Evolutionary conservation across 805 yeast species (phyloP), one percentile per base, ranked within the genome.

Genomic region (Vanderwaltozyma tropicalis): DNA sequence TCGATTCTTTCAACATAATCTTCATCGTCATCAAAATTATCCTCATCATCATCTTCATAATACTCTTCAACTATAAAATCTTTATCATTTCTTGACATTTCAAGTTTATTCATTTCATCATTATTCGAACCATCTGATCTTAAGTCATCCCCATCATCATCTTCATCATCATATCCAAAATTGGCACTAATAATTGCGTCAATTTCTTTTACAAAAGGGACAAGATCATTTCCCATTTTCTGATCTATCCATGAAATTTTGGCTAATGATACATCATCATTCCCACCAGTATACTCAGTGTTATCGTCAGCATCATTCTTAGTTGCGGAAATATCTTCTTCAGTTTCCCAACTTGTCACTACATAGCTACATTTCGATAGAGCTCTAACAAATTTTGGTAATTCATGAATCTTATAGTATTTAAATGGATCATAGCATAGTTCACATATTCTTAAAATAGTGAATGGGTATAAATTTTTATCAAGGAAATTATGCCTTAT

Each of bases 371-470:
- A 56, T 37, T 49, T 56, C 15, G 51, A 58, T 18, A 74, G 35
- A 0, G 76, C 69, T 37, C 67, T 61, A 21, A 70, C 55, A 45
- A 63, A 72, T 47, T 74, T 73, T n/a, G 52, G 44, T 1, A 67
- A 37, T 19, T 57, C 63, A 16, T 43, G 47, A 5, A 55, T 50
- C 15, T 57, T 55, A 31, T 57, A 61, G 45, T 64, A 66, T 14
- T 61, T 61, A 28, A 62, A 59, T 3, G 78, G 77, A 34, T 63
- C 61, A n/a, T 51, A 39, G 6, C 72, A 44, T 10, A 74, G 37
- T 47, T 74, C 78, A 15, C 73, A 63, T 1, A 74, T 48, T 38
- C 79, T 46, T 11, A 62, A 43, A 1, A 72, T 59, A 0, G 77
- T 73, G 47, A 72, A 74, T 2, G 79, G 80, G 7, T 45, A 50